Evolutionary conservation across 768 basidiomycete genomes (phyloP).

Genomic region (Mrakia hoshinonis): DNA sequence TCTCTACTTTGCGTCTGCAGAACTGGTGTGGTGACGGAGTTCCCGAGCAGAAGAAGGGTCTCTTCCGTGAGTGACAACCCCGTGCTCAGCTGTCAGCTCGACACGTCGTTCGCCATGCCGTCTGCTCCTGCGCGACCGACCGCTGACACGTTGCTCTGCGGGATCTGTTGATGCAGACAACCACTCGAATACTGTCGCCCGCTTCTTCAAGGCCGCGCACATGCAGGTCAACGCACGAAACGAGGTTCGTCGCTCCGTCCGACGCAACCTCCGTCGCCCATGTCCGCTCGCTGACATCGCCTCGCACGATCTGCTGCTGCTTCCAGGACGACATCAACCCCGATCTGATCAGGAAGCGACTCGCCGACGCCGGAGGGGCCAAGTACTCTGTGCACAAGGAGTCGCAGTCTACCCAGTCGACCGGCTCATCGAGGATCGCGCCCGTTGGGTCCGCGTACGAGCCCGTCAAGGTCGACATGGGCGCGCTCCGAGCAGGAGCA

Average conservation of each 20-base stretch:
- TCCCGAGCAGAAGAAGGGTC: slow-evolving; percentile 79
- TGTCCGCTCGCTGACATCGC: slow-evolving; percentile 1
- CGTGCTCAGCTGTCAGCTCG: not conserved
- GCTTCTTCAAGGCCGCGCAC: slow-evolving; percentile 73
- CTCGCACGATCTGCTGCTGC: not conserved
- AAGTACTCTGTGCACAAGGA: slow-evolving; percentile 81
- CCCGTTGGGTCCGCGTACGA: slow-evolving; percentile 45
- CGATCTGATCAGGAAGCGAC: slow-evolving; percentile 67
- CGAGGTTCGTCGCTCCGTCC: slow-evolving; percentile 50
- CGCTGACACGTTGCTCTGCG: not conserved
- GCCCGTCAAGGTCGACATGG: slow-evolving; percentile 36
- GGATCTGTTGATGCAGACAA: slow-evolving; percentile 44
- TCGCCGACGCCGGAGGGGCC: slow-evolving; percentile 83
- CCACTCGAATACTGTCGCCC: slow-evolving; percentile 70
- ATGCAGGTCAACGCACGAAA: slow-evolving; percentile 78
- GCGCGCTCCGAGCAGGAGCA: slow-evolving; percentile 26
- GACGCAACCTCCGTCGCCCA: slow-evolving; percentile 21
- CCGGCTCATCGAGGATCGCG: slow-evolving; percentile 51
- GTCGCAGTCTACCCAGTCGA: slow-evolving; percentile 47
- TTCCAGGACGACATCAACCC: slow-evolving; percentile 72
- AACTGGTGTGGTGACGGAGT: slow-evolving; percentile 79
- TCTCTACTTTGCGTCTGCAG: slow-evolving; percentile 10
- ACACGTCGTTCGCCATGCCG: not conserved
- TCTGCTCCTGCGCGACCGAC: not conserved
- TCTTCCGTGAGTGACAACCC: slow-evolving; percentile 52